A percentile compares a stretch with the other conserved stretches of the same genome.
phyloP scores from a whole-genome alignment of 352 stramenopile genomes.

The Peronosclerospora sorghi region DNA sequence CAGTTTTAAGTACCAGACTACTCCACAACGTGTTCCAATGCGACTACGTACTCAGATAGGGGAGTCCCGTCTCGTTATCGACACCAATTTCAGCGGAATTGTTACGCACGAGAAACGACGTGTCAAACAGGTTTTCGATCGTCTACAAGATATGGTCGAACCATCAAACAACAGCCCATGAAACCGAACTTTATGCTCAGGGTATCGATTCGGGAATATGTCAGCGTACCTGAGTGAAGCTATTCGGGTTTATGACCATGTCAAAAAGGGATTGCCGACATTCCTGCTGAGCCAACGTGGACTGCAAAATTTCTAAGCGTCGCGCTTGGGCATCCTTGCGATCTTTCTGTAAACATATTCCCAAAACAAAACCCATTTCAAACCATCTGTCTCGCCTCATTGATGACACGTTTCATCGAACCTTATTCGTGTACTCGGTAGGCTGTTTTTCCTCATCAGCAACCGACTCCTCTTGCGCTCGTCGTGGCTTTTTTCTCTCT shows the following conservation, averaged over 20 bases:
- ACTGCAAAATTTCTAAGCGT: conserved; percentile 56
- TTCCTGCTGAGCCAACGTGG: conserved; percentile 27
- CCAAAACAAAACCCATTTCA: no score
- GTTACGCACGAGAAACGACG: conserved; percentile 74
- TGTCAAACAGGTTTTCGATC: conserved; percentile 78
- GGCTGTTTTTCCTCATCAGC: conserved; percentile 43
- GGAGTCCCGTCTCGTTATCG: conserved; percentile 35
- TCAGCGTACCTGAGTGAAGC: conserved; percentile 59
- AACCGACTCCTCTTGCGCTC: conserved; percentile 36
- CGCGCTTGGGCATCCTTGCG: conserved; percentile 71
- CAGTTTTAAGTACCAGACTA: no score
- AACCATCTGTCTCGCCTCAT: no score
- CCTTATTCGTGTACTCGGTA: conserved; percentile 72
- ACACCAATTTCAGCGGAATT: conserved; percentile 53
- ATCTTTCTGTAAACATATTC: conserved; percentile 39
- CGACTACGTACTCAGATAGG: conserved; percentile 40
- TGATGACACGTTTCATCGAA: conserved; percentile 5
- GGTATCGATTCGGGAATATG: neutral
- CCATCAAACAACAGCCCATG: neutral
- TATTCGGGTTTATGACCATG: conserved; percentile 54
- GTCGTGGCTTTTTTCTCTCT: conserved; percentile 39
- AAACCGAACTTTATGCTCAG: neutral
- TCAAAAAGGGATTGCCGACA: conserved; percentile 48
- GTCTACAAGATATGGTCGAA: conserved; percentile 26
- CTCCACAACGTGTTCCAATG: neutral